Conservation (phyloP, 306 rosid species). For the Pyrus betulifolia region DNA sequence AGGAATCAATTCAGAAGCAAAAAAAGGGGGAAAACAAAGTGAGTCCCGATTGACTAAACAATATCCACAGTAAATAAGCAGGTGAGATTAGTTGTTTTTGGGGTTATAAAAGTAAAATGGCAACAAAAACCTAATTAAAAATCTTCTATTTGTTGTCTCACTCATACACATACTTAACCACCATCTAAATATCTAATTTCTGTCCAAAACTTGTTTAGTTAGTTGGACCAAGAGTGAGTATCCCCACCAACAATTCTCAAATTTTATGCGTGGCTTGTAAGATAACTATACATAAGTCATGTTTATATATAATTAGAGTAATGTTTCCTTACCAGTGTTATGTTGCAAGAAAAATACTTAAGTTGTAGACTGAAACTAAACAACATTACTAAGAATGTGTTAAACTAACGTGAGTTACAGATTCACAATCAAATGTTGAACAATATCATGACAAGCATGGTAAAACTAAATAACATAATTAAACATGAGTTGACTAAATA, state of each 20-base stretch:
- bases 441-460: not conserved
- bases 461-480: too few species aligned
- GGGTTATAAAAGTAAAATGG: conserved; percentile 3
- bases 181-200: not conserved
- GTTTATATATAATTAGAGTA: not conserved
- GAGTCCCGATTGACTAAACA: conserved; percentile 12
- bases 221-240: conserved; percentile 22
- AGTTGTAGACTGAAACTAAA: not conserved
- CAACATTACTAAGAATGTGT: not conserved
- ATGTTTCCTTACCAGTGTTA: too few species aligned
- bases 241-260: not conserved
- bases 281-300: conserved; percentile 7
- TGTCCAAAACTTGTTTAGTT: conserved; percentile 16
- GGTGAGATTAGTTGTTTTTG: conserved; percentile 10
- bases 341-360: not conserved
- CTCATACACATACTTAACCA: not conserved
- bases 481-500: not conserved
- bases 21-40: not conserved
- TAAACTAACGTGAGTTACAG: not conserved
- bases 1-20: conserved; percentile 18
- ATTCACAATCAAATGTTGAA: not conserved
- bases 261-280: conserved; percentile 46
- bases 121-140: conserved; percentile 1
- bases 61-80: conserved; percentile 8
- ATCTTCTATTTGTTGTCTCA: not conserved